Conservation (phyloP, 768 basidiomycete species). For the Agaricus blazei region DNA sequence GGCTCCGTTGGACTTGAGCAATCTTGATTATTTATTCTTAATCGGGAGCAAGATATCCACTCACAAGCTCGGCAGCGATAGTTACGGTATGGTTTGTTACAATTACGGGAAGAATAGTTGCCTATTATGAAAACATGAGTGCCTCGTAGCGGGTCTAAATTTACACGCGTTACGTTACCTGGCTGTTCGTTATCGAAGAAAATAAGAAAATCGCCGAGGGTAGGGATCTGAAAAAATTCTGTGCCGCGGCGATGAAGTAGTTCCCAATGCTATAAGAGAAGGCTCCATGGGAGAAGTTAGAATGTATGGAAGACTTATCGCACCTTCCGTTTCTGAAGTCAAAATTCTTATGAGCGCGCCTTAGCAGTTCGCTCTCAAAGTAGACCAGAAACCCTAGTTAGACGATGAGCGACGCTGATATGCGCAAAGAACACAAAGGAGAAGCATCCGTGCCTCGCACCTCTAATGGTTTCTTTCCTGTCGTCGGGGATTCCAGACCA, state of each 20-base stretch:
- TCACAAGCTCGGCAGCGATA: conserved; percentile 80
- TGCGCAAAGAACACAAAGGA: background rate
- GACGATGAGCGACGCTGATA: background rate
- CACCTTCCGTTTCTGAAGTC: conserved; percentile 88
- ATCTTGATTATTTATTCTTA: conserved; percentile 36
- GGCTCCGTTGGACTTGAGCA: conserved; percentile 41
- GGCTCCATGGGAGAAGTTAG: background rate
- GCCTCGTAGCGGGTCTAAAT: background rate
- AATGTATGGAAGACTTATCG: conserved; percentile 6
- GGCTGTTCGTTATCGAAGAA: conserved; percentile 83
- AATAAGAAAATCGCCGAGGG: conserved; percentile 94
- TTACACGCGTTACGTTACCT: conserved; percentile 25
- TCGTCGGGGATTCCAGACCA: conserved; percentile 89
- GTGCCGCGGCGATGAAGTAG: conserved; percentile 86
- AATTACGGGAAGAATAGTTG: conserved; percentile 84
- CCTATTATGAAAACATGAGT: conserved; percentile 25
- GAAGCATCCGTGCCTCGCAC: conserved; percentile 33
- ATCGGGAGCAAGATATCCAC: conserved; percentile 29
- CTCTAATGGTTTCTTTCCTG: conserved; percentile 86
- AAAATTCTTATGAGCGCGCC: conserved; percentile 90
- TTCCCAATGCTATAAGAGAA: conserved; percentile 67
- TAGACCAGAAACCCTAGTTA: conserved; percentile 81
- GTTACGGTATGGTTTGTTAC: conserved; percentile 96
- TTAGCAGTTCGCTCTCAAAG: conserved; percentile 84
- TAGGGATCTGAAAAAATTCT: conserved; percentile 86